These are phyloP conservation scores for Puccinia novopanici DNA, from an alignment of 1,284 basidiomycete genomes.

Conservation along the genomic window DNA sequence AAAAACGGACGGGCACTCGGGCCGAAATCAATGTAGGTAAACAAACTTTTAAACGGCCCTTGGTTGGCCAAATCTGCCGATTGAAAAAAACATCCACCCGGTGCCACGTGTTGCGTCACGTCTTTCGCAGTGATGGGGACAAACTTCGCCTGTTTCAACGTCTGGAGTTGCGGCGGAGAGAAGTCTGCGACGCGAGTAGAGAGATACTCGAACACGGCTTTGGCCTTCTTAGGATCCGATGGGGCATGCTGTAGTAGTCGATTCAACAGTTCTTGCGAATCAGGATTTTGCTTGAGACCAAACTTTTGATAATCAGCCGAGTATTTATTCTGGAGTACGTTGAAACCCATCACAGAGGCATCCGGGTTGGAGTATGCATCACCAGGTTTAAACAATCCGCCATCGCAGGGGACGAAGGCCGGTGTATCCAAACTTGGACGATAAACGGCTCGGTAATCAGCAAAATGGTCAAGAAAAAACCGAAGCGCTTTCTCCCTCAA, in stretches of 20 bases:
- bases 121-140: conserved; percentile 59
- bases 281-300: conserved; percentile 74
- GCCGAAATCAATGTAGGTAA: conserved; percentile 89
- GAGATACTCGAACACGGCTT: conserved; percentile 74
- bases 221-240: conserved; percentile 65
- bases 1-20: conserved; percentile 78
- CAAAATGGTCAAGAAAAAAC: conserved; percentile 56
- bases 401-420: conserved; percentile 78
- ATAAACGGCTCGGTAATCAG: conserved; percentile 40
- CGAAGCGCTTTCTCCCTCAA: conserved; percentile 54
- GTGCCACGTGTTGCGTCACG: conserved; percentile 53
- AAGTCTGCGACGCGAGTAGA: conserved; percentile 72
- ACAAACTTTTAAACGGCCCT: conserved; percentile 61
- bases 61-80: conserved; percentile 52
- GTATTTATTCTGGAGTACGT: conserved; percentile 67
- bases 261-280: conserved; percentile 68
- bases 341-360: conserved; percentile 76
- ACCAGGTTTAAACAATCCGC: conserved; percentile 67
- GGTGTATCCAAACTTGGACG: conserved; percentile 51
- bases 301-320: conserved; percentile 71
- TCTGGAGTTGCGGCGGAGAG: conserved; percentile 56
- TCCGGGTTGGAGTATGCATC: conserved; percentile 76
- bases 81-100: conserved; percentile 66
- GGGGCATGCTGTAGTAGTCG: conserved; percentile 71
- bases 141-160: conserved; percentile 58